phyloP scores from a whole-genome alignment of 352 stramenopile species.

The Aphanomyces stellatus region DNA sequence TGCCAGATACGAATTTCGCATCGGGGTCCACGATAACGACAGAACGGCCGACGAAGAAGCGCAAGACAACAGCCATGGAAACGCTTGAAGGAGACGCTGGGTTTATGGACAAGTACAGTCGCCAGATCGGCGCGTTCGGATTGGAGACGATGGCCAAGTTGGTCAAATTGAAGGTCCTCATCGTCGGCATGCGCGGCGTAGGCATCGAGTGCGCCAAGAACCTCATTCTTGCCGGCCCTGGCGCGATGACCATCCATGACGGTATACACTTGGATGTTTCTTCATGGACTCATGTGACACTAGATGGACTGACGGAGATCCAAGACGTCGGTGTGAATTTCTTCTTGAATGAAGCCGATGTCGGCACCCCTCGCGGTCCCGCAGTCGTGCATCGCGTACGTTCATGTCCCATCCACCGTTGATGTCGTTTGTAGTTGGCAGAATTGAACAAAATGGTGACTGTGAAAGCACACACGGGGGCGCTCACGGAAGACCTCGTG shows the following conservation, averaged over 20 bases:
- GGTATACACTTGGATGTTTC: conserved; percentile 25
- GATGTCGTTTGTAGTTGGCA: conserved; percentile 35
- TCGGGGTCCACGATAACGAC: background rate
- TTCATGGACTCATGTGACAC: background rate
- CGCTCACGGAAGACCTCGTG: conserved; percentile 33
- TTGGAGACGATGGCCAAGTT: conserved; percentile 90
- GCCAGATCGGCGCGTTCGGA: conserved; percentile 88
- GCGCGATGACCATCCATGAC: conserved; percentile 81
- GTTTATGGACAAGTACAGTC: conserved; percentile 92
- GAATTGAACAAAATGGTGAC: conserved; percentile 90
- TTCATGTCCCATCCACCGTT: background rate
- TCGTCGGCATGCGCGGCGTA: conserved; percentile 79
- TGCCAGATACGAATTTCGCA: conserved; percentile 4
- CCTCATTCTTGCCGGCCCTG: conserved; percentile 84
- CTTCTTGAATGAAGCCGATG: conserved; percentile 80
- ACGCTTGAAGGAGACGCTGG: conserved; percentile 69
- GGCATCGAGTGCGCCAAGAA: conserved; percentile 92
- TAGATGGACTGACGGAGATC: conserved; percentile 55
- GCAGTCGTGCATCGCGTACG: conserved; percentile 51
- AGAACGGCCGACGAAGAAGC: conserved; percentile 7
- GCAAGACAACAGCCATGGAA: conserved; percentile 35
- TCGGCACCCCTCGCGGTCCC: conserved; percentile 50
- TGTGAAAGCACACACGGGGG: conserved; percentile 61
- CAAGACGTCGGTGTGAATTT: conserved; percentile 92
- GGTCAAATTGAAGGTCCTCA: conserved; percentile 73